Evolutionary conservation across 768 basidiomycete species (phyloP).

Genomic region (Hemileccinum impolitum): DNA sequence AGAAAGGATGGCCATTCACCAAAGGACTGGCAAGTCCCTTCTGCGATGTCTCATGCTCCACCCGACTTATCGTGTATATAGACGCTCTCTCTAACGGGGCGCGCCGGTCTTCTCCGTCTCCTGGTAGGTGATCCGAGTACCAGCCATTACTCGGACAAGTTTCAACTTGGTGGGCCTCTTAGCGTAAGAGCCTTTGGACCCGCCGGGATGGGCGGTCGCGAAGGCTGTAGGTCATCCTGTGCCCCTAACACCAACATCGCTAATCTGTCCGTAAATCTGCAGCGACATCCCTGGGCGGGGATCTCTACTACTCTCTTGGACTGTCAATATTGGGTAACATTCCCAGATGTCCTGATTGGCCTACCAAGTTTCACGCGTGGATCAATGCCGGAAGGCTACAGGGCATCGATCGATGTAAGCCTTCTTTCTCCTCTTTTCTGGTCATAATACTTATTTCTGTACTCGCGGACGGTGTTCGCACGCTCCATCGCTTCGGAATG

Average conservation of each 20-base stretch:
- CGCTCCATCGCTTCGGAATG: not conserved
- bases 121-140: conserved; percentile 43
- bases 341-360: conserved; percentile 76
- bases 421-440: not conserved
- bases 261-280: not conserved
- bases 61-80: conserved; percentile 30
- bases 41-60: not conserved
- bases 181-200: conserved; percentile 75
- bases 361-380: conserved; percentile 76
- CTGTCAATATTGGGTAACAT: conserved; percentile 72
- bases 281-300: conserved; percentile 88
- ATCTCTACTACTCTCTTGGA: conserved; percentile 76
- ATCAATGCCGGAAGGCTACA: conserved; percentile 79
- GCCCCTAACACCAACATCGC: not conserved
- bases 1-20: conserved; percentile 23
- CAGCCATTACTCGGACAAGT: conserved; percentile 72
- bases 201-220: conserved; percentile 75
- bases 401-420: conserved; percentile 52
- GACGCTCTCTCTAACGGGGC: conserved; percentile 72
- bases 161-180: conserved; percentile 90
- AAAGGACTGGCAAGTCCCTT: conserved; percentile 20
- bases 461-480: too few relatives aligned
- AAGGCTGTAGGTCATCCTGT: conserved; percentile 50
- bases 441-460: not conserved
- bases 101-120: conserved; percentile 68